Conservation (phyloP, 768 basidiomycete species). For the Calocybe gangraenosa region DNA sequence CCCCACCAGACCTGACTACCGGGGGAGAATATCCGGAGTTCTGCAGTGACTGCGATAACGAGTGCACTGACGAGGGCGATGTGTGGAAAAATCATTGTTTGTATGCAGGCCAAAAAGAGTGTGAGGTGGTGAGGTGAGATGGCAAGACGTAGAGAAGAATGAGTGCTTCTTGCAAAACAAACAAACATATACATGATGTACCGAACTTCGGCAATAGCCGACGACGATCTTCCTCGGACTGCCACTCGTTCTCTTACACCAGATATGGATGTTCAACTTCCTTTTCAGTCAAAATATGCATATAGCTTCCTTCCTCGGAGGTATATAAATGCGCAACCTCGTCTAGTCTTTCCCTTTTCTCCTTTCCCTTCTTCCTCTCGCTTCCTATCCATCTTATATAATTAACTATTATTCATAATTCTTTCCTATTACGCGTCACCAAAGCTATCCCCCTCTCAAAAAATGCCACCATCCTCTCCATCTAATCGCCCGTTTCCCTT, state of each 20-base stretch:
- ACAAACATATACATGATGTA: too few species aligned
- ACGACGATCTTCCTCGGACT: conserved; percentile 6
- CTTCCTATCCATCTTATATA: background rate
- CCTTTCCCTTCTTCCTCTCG: background rate
- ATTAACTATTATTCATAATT: conserved; percentile 6
- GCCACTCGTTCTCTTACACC: background rate
- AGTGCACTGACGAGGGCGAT: conserved; percentile 33
- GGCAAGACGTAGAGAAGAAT: background rate
- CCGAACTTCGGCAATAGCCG: background rate
- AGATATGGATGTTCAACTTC: background rate
- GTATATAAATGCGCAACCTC: conserved; percentile 2
- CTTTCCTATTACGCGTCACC: background rate
- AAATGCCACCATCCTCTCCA: conserved; percentile 1
- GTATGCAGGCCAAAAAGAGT: conserved; percentile 8
- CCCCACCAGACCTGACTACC: conserved; percentile 56
- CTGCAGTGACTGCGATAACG: conserved; percentile 32
- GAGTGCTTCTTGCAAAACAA: too few species aligned
- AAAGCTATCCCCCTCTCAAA: conserved; percentile 10
- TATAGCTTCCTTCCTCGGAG: background rate
- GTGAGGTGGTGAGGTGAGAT: conserved; percentile 7
- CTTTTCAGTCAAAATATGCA: background rate
- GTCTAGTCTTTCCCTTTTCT: background rate
- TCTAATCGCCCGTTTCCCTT: conserved; percentile 5
- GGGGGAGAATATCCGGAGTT: conserved; percentile 43
- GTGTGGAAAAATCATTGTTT: conserved; percentile 19